Base-by-base conservation (phyloP, 2,329 filamentous ascomycete species). In the Sphaerulina musiva region DNA sequence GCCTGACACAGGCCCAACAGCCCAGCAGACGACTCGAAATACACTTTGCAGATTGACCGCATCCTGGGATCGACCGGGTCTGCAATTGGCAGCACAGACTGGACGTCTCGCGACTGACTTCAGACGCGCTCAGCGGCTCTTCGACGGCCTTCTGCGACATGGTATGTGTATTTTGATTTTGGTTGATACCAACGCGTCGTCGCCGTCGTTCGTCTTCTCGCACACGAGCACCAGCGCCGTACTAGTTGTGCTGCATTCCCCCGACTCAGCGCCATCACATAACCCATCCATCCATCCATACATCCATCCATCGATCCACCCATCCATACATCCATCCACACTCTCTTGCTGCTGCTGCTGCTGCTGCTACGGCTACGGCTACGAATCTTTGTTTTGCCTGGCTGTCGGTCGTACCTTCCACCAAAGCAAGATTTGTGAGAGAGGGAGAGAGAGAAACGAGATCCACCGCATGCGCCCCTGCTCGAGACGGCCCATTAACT, bases 161-260 rank as follows among this genome's bases (percentile, higher is more conserved):
- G 48, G 48, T 51, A 51, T 51, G 48, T 51, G 48, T 29, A 14
- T 29, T 32, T 14, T 43, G 26, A 38, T 43, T 51, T 34, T 51
- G 44, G 48, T 51, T 39, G 48, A 42, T 42, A 45, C 48, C 48
- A 51, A 51, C 48, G 48, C 48, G 48, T 45, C 47, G n/a, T 31
- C 23, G 23, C 26, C 26, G n/a, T 50, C 23, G 40, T 6, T 36
- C 47, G 29, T 9, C 26, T 29, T 43, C 20, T 42, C 38, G 11
- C 38, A 14, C 40, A 42, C 14, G n/a, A 32, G 36, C 32, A 39
- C 26, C 39, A 43, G 36, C 48, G 36, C 34, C 48, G 43, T 45
- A 43, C 48, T 51, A 45, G 40, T 51, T 44, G 48, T 39, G 29
- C 40, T 51, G 48, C 48, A 38, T 40, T 40, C 31, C 40, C 34